Evolutionary conservation across 805 yeast species (phyloP), one percentile per base, ranked within the genome.

Genomic region (Cyberlindnera bimundalis): DNA sequence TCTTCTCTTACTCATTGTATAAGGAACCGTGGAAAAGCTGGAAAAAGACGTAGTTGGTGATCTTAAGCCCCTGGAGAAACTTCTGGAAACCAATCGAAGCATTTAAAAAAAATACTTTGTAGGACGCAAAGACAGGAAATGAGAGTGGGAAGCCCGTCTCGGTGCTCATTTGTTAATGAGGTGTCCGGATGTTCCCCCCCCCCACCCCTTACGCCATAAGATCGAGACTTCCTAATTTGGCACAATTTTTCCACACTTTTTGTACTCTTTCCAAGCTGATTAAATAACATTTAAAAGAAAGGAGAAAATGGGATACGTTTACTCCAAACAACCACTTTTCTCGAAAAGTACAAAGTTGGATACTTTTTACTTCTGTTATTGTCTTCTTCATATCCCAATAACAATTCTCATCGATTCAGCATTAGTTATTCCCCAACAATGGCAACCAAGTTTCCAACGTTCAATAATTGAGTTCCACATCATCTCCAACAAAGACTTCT

Each of bases 361-460:
- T 50, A 62, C 62, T 3, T 71, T 78, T 50, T 76, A 75, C 56
- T 67, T 66, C 45, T 56, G 64, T 47, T 79, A 76, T 57, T 76
- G 76, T 52, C 46, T 82, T 2, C 39, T 84, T 7, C 97, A 90
- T 55, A 73, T 85, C 16, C 84, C 90, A 12, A 76, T 87, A 54
- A 83, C 96, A 0, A 44, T 86, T 2, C 60, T 84, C 29, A 74
- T 91, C 39, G 98, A 90, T 59, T 75, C 89, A 11, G 69, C 83
- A 2, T 73, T 86, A 35, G 81, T 82, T 4, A 61, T 89, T 14
- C 93, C 95, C 0, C 48, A 55, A 7, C 52, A 64, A 18, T 72
- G 67, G 53, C 73, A 68, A 47, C 60, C 71, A 16, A 58, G 58
- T 6, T 42, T 81, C 30, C 88, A 88, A 49, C 59, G 62, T 25